A percentile compares a stretch with the other conserved stretches of the same genome.
Evolutionary conservation across 768 basidiomycete genomes (phyloP).

Genomic region (Mrakia gelida): DNA sequence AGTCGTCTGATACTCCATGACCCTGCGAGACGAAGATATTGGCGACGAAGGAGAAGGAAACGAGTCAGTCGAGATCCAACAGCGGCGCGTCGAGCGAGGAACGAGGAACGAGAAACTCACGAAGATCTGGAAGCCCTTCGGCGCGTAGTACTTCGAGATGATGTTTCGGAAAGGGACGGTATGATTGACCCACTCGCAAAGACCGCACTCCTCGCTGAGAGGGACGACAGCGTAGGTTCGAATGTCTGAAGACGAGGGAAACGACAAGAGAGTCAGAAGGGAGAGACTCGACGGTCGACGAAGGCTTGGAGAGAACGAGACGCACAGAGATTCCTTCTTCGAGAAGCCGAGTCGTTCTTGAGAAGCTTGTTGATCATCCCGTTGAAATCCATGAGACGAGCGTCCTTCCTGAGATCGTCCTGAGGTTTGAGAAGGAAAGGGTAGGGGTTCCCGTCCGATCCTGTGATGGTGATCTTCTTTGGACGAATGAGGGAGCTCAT

Average conservation of each 20-base stretch:
- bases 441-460: conserved; percentile 76
- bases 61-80: not conserved
- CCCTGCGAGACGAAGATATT: conserved; percentile 34
- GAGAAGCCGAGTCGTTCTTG: conserved; percentile 87
- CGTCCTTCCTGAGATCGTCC: conserved; percentile 96
- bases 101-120: conserved; percentile 41
- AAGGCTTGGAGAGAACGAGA: conserved; percentile 25
- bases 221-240: conserved; percentile 98
- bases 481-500: conserved; percentile 91
- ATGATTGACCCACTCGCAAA: conserved; percentile 98
- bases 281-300: not conserved
- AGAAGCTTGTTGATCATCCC: conserved; percentile 94
- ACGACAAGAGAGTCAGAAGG: not conserved
- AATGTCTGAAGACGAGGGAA: conserved; percentile 57
- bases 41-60: not conserved
- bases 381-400: conserved; percentile 95
- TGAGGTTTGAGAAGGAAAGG: conserved; percentile 94
- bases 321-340: conserved; percentile 82
- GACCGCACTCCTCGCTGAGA: conserved; percentile 92
- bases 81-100: not conserved
- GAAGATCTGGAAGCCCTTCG: conserved; percentile 51
- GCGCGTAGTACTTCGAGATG: conserved; percentile 62
- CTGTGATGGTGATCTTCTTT: conserved; percentile 78
- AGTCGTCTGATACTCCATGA: conserved; percentile 35
- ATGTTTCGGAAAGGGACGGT: conserved; percentile 77